These are phyloP conservation scores for Brachypodium distachyon DNA, from an alignment of 202 grass and related monocot species.

Conservation along the genomic window DNA sequence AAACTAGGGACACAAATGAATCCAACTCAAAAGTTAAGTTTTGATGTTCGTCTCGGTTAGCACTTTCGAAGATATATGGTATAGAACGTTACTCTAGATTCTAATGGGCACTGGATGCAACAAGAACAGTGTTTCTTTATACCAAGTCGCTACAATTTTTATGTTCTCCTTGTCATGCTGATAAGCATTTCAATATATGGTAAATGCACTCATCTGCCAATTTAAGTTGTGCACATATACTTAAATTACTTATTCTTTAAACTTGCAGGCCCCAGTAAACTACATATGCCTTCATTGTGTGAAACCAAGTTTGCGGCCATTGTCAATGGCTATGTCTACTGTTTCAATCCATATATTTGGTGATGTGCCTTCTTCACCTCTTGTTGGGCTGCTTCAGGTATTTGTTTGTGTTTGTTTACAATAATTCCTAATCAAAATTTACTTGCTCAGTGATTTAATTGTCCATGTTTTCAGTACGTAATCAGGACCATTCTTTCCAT, in stretches of 20 bases:
- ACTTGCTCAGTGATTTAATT: neutral
- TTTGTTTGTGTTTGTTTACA: neutral
- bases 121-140: neutral
- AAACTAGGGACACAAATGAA: neutral
- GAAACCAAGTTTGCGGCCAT: conserved; percentile 70
- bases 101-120: neutral
- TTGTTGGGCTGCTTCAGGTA: conserved; percentile 95
- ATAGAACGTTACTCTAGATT: neutral
- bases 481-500: neutral
- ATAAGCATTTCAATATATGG: conserved; percentile 3
- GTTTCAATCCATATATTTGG: conserved; percentile 99
- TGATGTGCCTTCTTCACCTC: conserved; percentile 93
- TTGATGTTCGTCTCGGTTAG: neutral
- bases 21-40: neutral
- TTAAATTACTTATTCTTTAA: conserved; percentile 12
- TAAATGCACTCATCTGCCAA: neutral
- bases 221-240: neutral
- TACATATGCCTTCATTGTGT: conserved; percentile 85
- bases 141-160: neutral
- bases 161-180: neutral
- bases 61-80: neutral
- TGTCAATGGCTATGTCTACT: conserved; percentile 94
- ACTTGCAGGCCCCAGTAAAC: conserved; percentile 84
- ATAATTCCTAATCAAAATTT: neutral
- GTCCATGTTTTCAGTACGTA: neutral